Evolutionary conservation across 441 rosid species (phyloP), one percentile per base, ranked within the genome.

Genomic region (Melastoma candidum): DNA sequence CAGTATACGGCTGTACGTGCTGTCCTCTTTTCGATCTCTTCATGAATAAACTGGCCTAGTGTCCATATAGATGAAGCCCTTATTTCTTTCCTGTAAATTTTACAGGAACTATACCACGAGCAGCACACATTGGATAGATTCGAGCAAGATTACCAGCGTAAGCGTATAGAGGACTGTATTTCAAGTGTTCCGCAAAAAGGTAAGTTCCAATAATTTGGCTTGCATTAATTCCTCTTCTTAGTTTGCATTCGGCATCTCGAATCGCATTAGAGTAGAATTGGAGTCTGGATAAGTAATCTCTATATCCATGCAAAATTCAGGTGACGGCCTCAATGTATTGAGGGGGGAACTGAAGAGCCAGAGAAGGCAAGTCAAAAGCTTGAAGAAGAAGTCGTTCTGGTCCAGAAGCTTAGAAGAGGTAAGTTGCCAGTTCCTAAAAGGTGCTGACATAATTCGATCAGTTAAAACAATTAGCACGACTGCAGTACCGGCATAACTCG

Each of bases 371-470:
- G 99, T 90, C 60, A 79, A 76, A 72, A 83, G 65, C 61, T 76
- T 94, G 72, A 80, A 87, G 77, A 94, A 90, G 76, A 94, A 90
- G 77, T 94, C 99, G 26, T 90, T 94, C 44, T 94, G 99, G 99
- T 87, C 97, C 66, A 79, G 68, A 76, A 90, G 84, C 70, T 83
- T 94, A 82, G 99, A 94, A 67, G 97, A 87, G 96, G 99, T 94
- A 78, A 12, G 46, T 52, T 11, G 24, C 25, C 46, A 46, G 56
- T 32, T 25, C 46, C 3, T 39, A 13, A 25, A 36, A 53, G 11
- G 12, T 7, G 6, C 29, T 46, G n/a, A 36, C 46, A 17, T 52
- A 27, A 39, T 4, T 29, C 14, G 7, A 6, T 36, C 8, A 6
- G 41, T 36, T 4, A 17, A 17, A 17, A 17, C 22, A 17, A 17